These are phyloP conservation scores for Aspergillus sp. DNA, from an alignment of 2,329 filamentous ascomycete species.

Conservation along the genomic window DNA sequence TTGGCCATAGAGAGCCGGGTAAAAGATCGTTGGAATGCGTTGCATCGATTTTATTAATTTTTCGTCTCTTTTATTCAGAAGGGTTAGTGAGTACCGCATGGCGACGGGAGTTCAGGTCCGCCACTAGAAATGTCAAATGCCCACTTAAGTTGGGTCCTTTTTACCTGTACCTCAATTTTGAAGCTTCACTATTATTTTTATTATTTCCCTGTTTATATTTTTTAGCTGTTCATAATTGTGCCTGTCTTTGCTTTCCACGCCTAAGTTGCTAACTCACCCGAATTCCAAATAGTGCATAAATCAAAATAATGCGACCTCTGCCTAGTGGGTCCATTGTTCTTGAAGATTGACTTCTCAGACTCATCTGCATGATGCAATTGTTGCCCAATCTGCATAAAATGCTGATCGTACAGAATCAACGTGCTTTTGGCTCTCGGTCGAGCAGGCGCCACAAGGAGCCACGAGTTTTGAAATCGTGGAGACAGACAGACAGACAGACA, in stretches of 20 bases:
- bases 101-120: no score
- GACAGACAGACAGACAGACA: not conserved
- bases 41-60: not conserved
- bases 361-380: conserved; percentile 12
- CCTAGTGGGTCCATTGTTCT: not conserved
- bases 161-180: not conserved
- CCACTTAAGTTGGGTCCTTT: not conserved
- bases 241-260: not conserved
- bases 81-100: not conserved
- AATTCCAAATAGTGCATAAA: not conserved
- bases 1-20: not conserved
- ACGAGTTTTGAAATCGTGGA: conserved; percentile 4
- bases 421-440: not conserved
- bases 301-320: not conserved
- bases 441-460: conserved; percentile 1
- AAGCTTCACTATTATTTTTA: not conserved
- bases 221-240: no score
- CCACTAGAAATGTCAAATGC: not conserved
- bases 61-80: not conserved
- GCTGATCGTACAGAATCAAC: conserved; percentile 9
- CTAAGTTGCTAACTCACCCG: not conserved
- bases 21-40: not conserved
- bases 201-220: not conserved
- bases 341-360: conserved; percentile 6
- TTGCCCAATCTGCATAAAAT: conserved; percentile 14